phyloP scores from a whole-genome alignment of 2,329 filamentous ascomycete genomes.

The Colletotrichum tanaceti region DNA sequence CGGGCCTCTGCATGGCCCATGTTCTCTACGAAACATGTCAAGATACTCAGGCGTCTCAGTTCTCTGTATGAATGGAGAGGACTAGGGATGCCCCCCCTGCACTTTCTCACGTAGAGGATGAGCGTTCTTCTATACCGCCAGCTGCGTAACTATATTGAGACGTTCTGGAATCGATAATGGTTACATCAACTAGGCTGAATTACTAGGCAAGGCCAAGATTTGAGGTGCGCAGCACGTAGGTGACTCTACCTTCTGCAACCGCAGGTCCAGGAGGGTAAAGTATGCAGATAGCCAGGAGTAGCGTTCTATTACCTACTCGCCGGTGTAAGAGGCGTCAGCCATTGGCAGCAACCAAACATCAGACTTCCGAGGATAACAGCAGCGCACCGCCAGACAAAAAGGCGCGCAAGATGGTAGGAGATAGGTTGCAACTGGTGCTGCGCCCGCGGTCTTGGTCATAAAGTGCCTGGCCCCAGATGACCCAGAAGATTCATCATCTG shows the following conservation, averaged over 20 bases:
- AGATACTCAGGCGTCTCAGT: constrained; percentile 49
- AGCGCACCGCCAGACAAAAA: background rate
- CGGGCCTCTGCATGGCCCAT: constrained; percentile 51
- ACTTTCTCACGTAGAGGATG: constrained; percentile 54
- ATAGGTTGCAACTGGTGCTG: background rate
- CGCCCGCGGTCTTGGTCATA: background rate
- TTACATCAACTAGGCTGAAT: constrained; percentile 15
- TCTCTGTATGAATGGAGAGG: constrained; percentile 44
- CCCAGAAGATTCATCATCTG: background rate
- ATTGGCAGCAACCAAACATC: background rate
- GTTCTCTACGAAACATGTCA: constrained; percentile 51
- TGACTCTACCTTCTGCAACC: no score
- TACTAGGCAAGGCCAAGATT: constrained; percentile 29
- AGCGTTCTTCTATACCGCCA: constrained; percentile 26
- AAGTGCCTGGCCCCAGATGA: background rate
- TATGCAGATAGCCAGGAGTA: background rate
- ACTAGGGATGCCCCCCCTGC: constrained; percentile 52
- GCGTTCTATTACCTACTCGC: background rate
- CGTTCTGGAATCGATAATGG: constrained; percentile 17
- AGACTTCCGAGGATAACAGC: background rate
- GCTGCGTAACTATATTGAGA: background rate
- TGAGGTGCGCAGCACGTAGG: no score
- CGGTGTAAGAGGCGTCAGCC: background rate
- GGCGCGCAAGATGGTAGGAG: background rate
- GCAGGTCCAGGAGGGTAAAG: no score